Evolutionary conservation across 257 asterid genomes (phyloP).

Genomic region (Jaltomata sinuosa): DNA sequence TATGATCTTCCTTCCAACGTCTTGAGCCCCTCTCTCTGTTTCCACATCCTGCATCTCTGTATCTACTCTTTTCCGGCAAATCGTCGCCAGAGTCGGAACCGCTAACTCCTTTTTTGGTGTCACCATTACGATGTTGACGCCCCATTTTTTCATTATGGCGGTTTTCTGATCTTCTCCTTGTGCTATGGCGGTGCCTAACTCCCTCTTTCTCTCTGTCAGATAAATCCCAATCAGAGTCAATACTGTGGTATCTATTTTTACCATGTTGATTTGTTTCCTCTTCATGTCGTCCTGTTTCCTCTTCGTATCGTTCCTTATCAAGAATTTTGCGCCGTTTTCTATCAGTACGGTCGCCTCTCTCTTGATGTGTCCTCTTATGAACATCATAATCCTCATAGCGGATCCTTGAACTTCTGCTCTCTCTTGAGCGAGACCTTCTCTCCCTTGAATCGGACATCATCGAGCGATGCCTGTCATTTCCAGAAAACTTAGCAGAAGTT

Average conservation of each 20-base stretch:
- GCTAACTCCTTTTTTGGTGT: constrained; percentile 1
- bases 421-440: constrained; percentile 49
- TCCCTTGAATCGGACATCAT: constrained; percentile 47
- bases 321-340: constrained; percentile 24
- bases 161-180: constrained; percentile 20
- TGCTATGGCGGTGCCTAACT: constrained; percentile 4
- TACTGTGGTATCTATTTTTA: constrained; percentile 17
- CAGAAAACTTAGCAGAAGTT: not conserved
- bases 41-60: constrained; percentile 4
- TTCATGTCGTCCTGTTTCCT: constrained; percentile 11
- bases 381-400: constrained; percentile 21
- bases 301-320: constrained; percentile 16
- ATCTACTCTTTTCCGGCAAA: constrained; percentile 14
- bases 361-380: constrained; percentile 17
- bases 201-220: constrained; percentile 16
- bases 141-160: constrained; percentile 8
- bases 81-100: constrained; percentile 12
- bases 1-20: constrained; percentile 3
- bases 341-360: constrained; percentile 13
- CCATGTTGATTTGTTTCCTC: constrained; percentile 13
- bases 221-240: constrained; percentile 30
- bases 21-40: constrained; percentile 21
- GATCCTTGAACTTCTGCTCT: constrained; percentile 36
- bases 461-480: constrained; percentile 26
- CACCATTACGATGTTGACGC: constrained; percentile 8